Base-by-base conservation (phyloP, 2,329 filamentous ascomycete genomes). In the Ceratocystis diversiconidia region DNA sequence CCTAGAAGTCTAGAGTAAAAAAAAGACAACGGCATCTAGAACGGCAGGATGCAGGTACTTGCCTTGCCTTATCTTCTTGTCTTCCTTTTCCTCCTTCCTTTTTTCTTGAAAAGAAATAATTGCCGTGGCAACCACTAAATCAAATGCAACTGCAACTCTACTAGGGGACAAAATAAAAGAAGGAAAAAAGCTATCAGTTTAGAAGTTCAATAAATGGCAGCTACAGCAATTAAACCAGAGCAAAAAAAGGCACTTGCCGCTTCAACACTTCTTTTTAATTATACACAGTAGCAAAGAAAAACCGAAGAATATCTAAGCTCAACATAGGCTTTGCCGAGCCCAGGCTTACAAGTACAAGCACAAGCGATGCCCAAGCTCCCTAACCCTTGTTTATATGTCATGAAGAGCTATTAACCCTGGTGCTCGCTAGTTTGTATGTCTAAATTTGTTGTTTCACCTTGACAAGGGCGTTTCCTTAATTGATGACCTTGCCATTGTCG, bases 21-120 rank as follows among this genome's bases (percentile, higher is more conserved):
- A 41, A 52, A 52, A 25, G 19, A 52, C 19, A 25, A 52, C 48
- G 48, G 48, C 52, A 28, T 57, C 52, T 57, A 30, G 28, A 57
- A 57, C 52, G 52, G 52, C 28, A 57, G 52, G 52, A 57, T 57
- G 25, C 52, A 57, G 52, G 52, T 57, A 57, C 52, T 12, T 30
- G 6, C 52, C 52, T 57, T 7, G 25, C 19, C 22, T 41, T 17
- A 8, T 25, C 60, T 28, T 25, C 22, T 36, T 15, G 17, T 25
- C 36, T 62, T 28, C 41, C 17, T 28, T 30, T 30, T 46, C 43
- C 3, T 28, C 1, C 15, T n/a, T 25, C 6, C 10, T 28, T 32
- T 7, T 32, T 7, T 19, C 5, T 61, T 30, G n/a, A 46, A 28
- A 19, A 52, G 8, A 22, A 52, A 22, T 52, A 25, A 52, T 52